phyloP scores from a whole-genome alignment of 2,329 filamentous ascomycete genomes.

The Exophiala sideris region DNA sequence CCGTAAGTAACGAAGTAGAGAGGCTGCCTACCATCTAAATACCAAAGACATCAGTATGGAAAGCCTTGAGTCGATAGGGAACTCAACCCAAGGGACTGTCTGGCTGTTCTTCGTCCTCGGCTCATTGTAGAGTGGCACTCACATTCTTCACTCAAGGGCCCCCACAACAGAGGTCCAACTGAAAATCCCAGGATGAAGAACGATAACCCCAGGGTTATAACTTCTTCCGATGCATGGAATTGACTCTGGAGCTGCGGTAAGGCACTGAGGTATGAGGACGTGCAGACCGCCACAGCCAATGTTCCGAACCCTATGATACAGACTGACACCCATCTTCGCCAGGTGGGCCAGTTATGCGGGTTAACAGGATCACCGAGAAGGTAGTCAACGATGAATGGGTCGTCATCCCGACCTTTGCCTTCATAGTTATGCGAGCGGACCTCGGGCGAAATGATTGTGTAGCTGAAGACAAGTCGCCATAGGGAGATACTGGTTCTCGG shows the following conservation, averaged over 20 bases:
- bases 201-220: slow-evolving; percentile 59
- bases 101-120: too few species aligned
- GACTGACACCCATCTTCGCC: slow-evolving; percentile 65
- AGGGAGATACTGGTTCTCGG: slow-evolving; percentile 30
- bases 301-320: slow-evolving; percentile 63
- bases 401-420: slow-evolving; percentile 62
- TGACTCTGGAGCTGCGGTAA: neutral
- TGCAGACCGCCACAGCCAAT: slow-evolving; percentile 66
- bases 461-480: slow-evolving; percentile 56
- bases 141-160: slow-evolving; percentile 56
- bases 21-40: slow-evolving; percentile 57
- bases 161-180: slow-evolving; percentile 63
- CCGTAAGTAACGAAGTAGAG: slow-evolving; percentile 60
- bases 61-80: too few species aligned
- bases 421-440: slow-evolving; percentile 56
- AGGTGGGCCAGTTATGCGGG: slow-evolving; percentile 56
- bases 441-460: slow-evolving; percentile 55
- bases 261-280: slow-evolving; percentile 57
- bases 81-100: too few species aligned
- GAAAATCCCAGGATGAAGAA: slow-evolving; percentile 62
- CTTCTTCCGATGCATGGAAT: slow-evolving; percentile 30
- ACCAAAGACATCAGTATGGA: too few species aligned
- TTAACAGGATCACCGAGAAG: slow-evolving; percentile 65
- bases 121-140: too few species aligned
- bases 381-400: slow-evolving; percentile 67